A percentile compares a stretch with the other conserved stretches of the same genome.
phyloP scores from a whole-genome alignment of 176 grass and related monocot genomes.

The Zizania latifolia region DNA sequence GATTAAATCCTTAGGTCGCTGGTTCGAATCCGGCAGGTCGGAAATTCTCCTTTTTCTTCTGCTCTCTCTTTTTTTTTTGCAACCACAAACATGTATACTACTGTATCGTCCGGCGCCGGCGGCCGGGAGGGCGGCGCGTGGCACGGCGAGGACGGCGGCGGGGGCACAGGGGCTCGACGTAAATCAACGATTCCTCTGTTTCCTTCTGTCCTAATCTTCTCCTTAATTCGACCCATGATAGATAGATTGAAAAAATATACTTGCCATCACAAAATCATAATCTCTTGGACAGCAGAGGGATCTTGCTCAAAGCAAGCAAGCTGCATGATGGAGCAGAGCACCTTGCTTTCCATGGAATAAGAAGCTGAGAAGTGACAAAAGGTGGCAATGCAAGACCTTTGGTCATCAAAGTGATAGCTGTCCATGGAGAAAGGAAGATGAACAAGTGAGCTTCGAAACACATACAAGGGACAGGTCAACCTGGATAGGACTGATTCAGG shows the following conservation, averaged over 20 bases:
- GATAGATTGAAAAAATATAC: background rate
- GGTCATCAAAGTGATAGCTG: background rate
- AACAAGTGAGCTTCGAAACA: background rate
- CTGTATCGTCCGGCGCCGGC: no score
- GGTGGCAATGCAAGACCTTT: background rate
- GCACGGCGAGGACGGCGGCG: no score
- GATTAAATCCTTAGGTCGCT: slow-evolving; percentile 70
- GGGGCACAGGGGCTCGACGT: no score
- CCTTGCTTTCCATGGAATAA: slow-evolving; percentile 19
- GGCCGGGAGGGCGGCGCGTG: no score
- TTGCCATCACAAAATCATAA: background rate
- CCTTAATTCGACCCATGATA: no score
- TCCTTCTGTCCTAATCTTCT: no score
- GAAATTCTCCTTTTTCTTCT: no score
- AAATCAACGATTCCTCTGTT: no score
- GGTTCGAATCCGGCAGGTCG: slow-evolving; percentile 73
- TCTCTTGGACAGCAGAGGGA: slow-evolving; percentile 16
- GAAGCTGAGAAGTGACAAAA: slow-evolving; percentile 12
- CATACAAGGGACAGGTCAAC: background rate
- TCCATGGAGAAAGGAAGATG: background rate
- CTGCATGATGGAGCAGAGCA: background rate
- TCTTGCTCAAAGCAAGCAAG: background rate
- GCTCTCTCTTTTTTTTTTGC: no score
- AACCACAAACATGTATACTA: no score
- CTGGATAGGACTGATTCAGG: background rate